phyloP scores from a whole-genome alignment of 768 basidiomycete genomes.

The Trichaptum fuscoviolaceum region DNA sequence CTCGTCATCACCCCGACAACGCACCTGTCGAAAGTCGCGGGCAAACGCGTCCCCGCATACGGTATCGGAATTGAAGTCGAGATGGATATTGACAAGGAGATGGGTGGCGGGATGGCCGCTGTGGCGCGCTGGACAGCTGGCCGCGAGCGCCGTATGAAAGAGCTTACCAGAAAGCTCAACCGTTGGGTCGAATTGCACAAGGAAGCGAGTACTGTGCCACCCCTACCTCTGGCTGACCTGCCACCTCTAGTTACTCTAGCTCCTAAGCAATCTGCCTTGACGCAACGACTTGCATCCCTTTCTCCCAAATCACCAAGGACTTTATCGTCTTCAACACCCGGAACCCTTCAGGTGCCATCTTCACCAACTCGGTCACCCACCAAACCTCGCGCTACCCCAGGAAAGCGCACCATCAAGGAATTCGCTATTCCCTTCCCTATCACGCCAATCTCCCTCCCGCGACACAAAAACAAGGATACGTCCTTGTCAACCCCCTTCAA shows the following conservation, averaged over 20 bases:
- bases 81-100: conserved; percentile 76
- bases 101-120: conserved; percentile 81
- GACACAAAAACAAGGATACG: conserved; percentile 15
- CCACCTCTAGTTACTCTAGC: conserved; percentile 47
- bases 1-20: conserved; percentile 67
- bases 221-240: conserved; percentile 59
- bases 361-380: conserved; percentile 30
- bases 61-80: conserved; percentile 86
- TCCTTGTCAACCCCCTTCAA: conserved; percentile 36
- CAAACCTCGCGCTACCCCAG: conserved; percentile 28
- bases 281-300: conserved; percentile 43
- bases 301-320: conserved; percentile 7
- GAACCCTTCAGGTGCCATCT: conserved; percentile 5
- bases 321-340: conserved; percentile 9
- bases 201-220: conserved; percentile 38
- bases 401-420: conserved; percentile 28
- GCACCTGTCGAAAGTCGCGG: conserved; percentile 60
- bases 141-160: conserved; percentile 52
- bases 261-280: conserved; percentile 59
- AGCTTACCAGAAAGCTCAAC: conserved; percentile 55
- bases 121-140: conserved; percentile 83
- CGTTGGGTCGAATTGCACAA: conserved; percentile 58
- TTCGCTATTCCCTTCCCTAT: conserved; percentile 48
- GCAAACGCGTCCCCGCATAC: conserved; percentile 71
- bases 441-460: conserved; percentile 26